These are phyloP conservation scores for Komagataella pastoris DNA, from an alignment of 805 yeast species.

Conservation along the genomic window DNA sequence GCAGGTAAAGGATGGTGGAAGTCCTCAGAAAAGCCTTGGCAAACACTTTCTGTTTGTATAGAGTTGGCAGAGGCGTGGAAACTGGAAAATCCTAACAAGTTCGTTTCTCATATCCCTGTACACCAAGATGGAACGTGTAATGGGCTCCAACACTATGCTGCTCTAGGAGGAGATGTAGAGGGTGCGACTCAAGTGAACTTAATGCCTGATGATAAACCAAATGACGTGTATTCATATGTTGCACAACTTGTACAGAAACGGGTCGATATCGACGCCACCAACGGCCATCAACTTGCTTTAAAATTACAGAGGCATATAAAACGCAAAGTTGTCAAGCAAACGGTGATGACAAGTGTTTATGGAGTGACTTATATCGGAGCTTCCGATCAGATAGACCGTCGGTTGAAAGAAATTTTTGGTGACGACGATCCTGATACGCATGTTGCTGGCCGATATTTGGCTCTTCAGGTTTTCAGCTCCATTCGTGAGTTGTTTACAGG, in stretches of 20 bases:
- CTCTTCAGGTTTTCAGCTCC: conserved; percentile 68
- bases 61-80: conserved; percentile 52
- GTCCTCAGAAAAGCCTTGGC: conserved; percentile 76
- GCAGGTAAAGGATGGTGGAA: conserved; percentile 52
- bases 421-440: conserved; percentile 24
- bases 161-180: conserved; percentile 72
- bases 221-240: conserved; percentile 65
- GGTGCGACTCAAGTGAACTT: conserved; percentile 76
- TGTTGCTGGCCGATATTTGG: conserved; percentile 44
- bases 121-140: conserved; percentile 86
- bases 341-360: conserved; percentile 96
- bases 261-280: conserved; percentile 37
- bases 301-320: conserved; percentile 48
- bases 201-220: conserved; percentile 58
- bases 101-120: conserved; percentile 59
- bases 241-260: conserved; percentile 47
- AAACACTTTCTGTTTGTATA: conserved; percentile 55
- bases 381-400: conserved; percentile 72
- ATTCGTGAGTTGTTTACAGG: conserved; percentile 78
- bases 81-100: conserved; percentile 51
- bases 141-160: conserved; percentile 80
- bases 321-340: conserved; percentile 88
- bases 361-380: conserved; percentile 97
- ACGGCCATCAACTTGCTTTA: conserved; percentile 41
- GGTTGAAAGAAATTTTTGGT: conserved; percentile 44